phyloP scores from a whole-genome alignment of 1,284 basidiomycete species.

The Microbotryomycetes sp. region DNA sequence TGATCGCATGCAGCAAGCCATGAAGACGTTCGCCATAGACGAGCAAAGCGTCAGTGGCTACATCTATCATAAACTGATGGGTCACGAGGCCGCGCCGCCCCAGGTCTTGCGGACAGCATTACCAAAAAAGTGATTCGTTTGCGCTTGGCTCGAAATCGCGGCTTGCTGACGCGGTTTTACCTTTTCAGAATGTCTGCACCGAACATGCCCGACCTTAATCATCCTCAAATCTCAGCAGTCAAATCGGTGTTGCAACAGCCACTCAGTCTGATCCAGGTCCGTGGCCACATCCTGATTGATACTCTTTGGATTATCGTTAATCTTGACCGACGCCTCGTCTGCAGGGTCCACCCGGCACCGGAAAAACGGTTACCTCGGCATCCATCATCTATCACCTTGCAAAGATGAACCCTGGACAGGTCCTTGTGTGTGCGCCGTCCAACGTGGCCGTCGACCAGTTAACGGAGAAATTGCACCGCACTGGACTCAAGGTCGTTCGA shows the following conservation, averaged over 20 bases:
- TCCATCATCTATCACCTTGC: constrained; percentile 98
- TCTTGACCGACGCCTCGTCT: background rate
- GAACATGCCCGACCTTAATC: constrained; percentile 94
- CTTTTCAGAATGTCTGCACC: constrained; percentile 76
- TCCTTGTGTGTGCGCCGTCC: constrained; percentile 96
- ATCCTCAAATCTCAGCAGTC: constrained; percentile 98
- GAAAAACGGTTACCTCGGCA: constrained; percentile 99
- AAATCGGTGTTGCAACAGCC: constrained; percentile 98
- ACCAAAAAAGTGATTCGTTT: constrained; percentile 60
- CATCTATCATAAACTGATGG: constrained; percentile 96
- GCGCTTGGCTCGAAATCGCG: background rate
- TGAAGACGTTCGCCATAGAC: constrained; percentile 99
- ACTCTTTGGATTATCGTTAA: no score
- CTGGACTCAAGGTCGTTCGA: constrained; percentile 94
- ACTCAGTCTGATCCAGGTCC: constrained; percentile 81
- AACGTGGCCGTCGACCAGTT: constrained; percentile 99
- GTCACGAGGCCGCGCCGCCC: constrained; percentile 81
- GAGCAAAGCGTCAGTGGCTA: constrained; percentile 99
- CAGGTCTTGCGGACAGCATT: constrained; percentile 76
- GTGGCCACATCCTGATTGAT: constrained; percentile 9
- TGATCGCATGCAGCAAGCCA: constrained; percentile 96
- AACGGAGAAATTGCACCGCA: constrained; percentile 95
- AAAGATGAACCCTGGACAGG: constrained; percentile 99
- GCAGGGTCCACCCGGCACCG: constrained; percentile 90
- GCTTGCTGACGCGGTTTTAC: background rate